Percentiles rank a stretch among this genome's conserved stretches.
Conservation (phyloP, 768 basidiomycete genomes). For the Cyclocybe aegerita region DNA sequence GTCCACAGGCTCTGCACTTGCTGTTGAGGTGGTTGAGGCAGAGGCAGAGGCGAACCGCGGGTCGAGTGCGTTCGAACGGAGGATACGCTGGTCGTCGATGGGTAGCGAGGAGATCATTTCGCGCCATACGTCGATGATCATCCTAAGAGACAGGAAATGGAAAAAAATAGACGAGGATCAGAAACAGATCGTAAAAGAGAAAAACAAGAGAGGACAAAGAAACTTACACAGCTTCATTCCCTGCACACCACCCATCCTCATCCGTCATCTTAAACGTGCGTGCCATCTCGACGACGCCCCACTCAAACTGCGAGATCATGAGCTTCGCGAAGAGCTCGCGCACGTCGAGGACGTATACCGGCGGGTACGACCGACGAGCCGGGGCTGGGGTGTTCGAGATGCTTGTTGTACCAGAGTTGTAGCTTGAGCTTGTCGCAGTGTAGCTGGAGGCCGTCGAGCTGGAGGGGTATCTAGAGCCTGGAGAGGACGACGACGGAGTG, state of each 20-base stretch:
- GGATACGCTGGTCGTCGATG: slow-evolving; percentile 43
- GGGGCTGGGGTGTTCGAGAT: neutral
- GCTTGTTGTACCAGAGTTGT: neutral
- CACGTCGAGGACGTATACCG: slow-evolving; percentile 41
- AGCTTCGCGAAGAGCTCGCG: slow-evolving; percentile 35
- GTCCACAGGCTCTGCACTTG: too few species aligned
- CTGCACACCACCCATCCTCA: slow-evolving; percentile 43
- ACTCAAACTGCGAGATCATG: slow-evolving; percentile 31
- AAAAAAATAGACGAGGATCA: neutral
- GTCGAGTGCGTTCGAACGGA: neutral
- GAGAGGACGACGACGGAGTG: neutral
- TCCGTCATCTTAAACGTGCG: slow-evolving; percentile 30
- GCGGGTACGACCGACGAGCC: slow-evolving; percentile 15
- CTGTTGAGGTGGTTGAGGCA: too few species aligned
- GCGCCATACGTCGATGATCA: slow-evolving; percentile 43
- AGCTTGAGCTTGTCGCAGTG: neutral
- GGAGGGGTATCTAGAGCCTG: neutral
- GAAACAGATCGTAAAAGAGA: neutral
- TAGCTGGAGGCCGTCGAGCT: too few species aligned
- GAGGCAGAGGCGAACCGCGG: too few species aligned
- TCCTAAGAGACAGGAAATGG: slow-evolving; percentile 22
- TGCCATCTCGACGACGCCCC: slow-evolving; percentile 28
- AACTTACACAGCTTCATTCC: slow-evolving; percentile 51
- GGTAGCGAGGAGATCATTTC: slow-evolving; percentile 43
- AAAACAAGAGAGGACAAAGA: neutral